Base-by-base conservation (phyloP, 1,284 basidiomycete species). In the Ganoderma sinense region DNA sequence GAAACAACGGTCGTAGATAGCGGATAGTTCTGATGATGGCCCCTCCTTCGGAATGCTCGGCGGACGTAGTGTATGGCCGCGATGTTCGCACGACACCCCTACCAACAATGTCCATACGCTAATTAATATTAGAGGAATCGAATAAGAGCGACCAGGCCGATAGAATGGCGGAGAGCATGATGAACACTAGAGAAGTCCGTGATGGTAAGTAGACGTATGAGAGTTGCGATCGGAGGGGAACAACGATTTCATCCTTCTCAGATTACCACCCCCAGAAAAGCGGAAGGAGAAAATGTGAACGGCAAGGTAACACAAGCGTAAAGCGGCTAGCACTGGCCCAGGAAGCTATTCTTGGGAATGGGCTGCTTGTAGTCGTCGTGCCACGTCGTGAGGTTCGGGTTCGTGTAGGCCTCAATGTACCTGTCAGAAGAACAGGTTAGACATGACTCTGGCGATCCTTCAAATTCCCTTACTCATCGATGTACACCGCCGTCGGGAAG, bases 401-500 rank as follows among this genome's bases (percentile, higher is more conserved):
- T 83, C 4, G 79, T 81, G 74, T 84, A 84, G 16, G 83, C 83
- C 64, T 82, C 80, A 56, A 82, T 73, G 62, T 80, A 82, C 68
- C 80, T 81, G 23, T 39, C n/a, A 39, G 26, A n/a, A 39, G 18
- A 36, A 2, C 33, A 13, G n/a, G 51, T 61, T 39, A 65, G 26
- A 55, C 39, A 18, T 10, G 10, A 41, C 6, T 10, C 2, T 3
- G 23, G 51, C 33, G 8, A 3, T 3, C 18, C 41, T 5, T 1
- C 16, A 62, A 8, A 36, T 6, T 18, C 20, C 80, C 88, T 43
- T 73, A 91, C 91, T 88, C 79, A 40, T 91, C 82, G 74, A 95
- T 94, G 77, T 95, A 95, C 26, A 86, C 84, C 41, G 84, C 80
- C 0, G 95, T 97, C 0, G 95, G 96, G 79, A 90, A 92, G 64